Evolutionary conservation across 1,139 yeast genomes (phyloP), one percentile per base, ranked within the genome.

Genomic region (Pichia sp.): DNA sequence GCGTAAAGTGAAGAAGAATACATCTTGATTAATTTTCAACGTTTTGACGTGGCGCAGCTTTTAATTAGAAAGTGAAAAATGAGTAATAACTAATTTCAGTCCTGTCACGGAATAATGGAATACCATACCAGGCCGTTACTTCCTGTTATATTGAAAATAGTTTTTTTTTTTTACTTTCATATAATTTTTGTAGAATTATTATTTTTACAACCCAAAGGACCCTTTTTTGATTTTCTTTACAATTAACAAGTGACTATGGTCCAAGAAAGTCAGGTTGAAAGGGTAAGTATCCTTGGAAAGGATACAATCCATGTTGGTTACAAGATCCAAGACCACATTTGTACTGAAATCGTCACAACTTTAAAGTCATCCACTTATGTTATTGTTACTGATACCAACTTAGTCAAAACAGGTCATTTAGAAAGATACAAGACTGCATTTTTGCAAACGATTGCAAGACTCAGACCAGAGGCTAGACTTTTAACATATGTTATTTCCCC

Each of bases 271-370:
- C 47, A 53, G 31, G 50, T 65, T 37, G 66, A 76, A 55, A 83
- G 78, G 65, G 87, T 85, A 49, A 69, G 79, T 51, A 85, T 88
- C 61, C 77, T 94, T 63, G 96, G 96, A 34, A 69, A 78, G 56
- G 92, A 90, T 50, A 75, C 85, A 51, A 89, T 94, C 67, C 96
- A 87, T 66, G 88, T 94, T 54, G 99, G 99, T 37, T 88, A 84
- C 71, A 79, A 83, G 50, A 81, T 90, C 57, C 83, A 79, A 56
- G 74, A 75, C 55, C 94, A 88, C 63, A 83, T 92, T 53, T 88
- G 87, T 48, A 67, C 74, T 29, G 87, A 87, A 56, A 78, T 85
- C 46, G 71, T 89, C 39, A 60, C 70, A 26, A 74, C 74, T 43
- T 74, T 84, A 61, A 76, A 81, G 45, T 86, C 97, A 7, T 88